These are phyloP conservation scores for Ceratocystis destructans DNA, from an alignment of 2,329 filamentous ascomycete species.

Conservation along the genomic window DNA sequence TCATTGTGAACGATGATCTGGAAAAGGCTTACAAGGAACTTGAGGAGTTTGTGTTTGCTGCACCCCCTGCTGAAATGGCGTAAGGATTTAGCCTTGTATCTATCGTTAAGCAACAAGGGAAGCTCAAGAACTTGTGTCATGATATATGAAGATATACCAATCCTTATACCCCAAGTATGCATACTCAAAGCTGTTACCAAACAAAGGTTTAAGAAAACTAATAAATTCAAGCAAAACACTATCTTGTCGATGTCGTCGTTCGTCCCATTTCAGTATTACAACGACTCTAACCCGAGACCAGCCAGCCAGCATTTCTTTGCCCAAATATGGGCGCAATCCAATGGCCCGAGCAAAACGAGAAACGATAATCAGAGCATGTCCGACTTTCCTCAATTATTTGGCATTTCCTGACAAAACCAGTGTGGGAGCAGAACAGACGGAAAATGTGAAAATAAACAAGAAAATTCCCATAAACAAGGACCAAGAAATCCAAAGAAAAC, in stretches of 20 bases:
- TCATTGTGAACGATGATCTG: constrained; percentile 32
- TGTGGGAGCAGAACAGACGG: too few relatives aligned
- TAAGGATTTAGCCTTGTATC: background rate
- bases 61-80: constrained; percentile 14
- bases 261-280: background rate
- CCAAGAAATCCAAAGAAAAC: constrained; percentile 1
- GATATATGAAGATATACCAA: constrained; percentile 3
- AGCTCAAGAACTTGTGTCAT: background rate
- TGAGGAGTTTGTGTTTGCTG: constrained; percentile 36
- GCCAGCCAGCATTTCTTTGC: background rate
- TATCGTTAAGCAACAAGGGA: background rate
- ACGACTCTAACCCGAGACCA: background rate
- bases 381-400: background rate
- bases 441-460: background rate
- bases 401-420: background rate
- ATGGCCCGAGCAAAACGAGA: background rate
- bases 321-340: background rate
- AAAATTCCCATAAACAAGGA: background rate
- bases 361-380: background rate
- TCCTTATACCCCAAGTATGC: background rate
- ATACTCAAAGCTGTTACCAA: background rate
- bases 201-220: background rate
- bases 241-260: background rate
- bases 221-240: background rate
- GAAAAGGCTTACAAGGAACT: constrained; percentile 40